Base-by-base conservation (phyloP, 345 rosid genomes). In the Leavenworthia alabamica region DNA sequence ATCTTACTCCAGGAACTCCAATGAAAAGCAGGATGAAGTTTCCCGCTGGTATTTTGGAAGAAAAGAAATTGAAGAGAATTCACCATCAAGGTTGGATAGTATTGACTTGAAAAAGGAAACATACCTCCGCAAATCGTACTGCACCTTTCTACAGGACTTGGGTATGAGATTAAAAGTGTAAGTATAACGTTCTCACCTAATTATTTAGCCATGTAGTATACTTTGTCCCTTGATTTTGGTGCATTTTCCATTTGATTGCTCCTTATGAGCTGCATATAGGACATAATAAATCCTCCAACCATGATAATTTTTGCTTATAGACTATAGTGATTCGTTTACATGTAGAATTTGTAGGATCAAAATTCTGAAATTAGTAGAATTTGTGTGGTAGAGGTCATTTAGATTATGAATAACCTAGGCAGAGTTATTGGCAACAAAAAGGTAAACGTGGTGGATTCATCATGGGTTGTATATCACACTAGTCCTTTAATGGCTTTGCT, bases 141-240 rank as follows among this genome's bases (percentile, higher is more conserved):
- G 99, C 71, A 93, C 99, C 11, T 89, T 82, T 80, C 72, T 93
- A 76, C 99, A 93, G 77, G 99, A 89, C 77, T 78, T 93, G 56
- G 99, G 99, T 78, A 93, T 93, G 96, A 66, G 94, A 67, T 80
- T 93, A n/a, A 93, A 89, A 89, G 97, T 93, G 99, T 90, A 77
- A 85, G 97, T 64, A 20, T 24, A 17, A 6, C 24, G 11, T 57
- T 64, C 28, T 49, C 23, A 12, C 11, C 13, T 13, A 37, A 4
- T 8, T 49, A 6, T 43, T 42, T 51, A 23, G 42, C 19, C 28
- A 57, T 8, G 19, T 15, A 15, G 20, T 40, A 4, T 33, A 35
- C 22, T 35, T 19, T 59, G 4, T 33, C 49, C 39, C 14, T 44
- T 14, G 28, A 26, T 44, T 16, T 53, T 61, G 19, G 44, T 58